These are phyloP conservation scores for Colletotrichum echinochloae DNA, from an alignment of 2,329 filamentous ascomycete species.

Conservation along the genomic window DNA sequence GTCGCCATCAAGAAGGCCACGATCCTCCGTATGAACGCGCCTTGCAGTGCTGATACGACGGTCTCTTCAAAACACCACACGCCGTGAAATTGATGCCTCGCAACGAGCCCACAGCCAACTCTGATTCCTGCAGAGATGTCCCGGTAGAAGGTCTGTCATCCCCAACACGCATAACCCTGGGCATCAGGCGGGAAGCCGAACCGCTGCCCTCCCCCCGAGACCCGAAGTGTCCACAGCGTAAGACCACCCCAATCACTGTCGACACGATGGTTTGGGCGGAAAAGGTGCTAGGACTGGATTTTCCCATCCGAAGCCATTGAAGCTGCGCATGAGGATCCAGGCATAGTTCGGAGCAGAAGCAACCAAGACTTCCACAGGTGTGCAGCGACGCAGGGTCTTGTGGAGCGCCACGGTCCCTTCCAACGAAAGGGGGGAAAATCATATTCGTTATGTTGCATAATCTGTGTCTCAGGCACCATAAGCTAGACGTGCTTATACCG, in stretches of 20 bases:
- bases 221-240: not conserved
- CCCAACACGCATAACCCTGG: too few relatives aligned
- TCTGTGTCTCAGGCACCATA: slow-evolving; percentile 1
- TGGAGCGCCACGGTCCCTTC: not conserved
- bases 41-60: too few relatives aligned
- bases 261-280: not conserved
- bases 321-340: not conserved
- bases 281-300: not conserved
- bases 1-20: too few relatives aligned
- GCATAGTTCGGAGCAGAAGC: not conserved
- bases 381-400: not conserved
- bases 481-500: not conserved
- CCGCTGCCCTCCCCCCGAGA: not conserved
- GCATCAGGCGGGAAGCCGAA: not conserved
- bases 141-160: too few relatives aligned
- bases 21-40: too few relatives aligned
- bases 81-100: too few relatives aligned
- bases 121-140: too few relatives aligned
- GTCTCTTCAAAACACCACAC: too few relatives aligned
- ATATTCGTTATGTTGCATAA: not conserved
- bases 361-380: not conserved
- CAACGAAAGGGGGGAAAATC: not conserved
- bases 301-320: not conserved
- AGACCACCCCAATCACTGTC: too few relatives aligned
- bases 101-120: too few relatives aligned